Conservation (phyloP, 129 eudicot genomes). For the Kitagawia praeruptora region DNA sequence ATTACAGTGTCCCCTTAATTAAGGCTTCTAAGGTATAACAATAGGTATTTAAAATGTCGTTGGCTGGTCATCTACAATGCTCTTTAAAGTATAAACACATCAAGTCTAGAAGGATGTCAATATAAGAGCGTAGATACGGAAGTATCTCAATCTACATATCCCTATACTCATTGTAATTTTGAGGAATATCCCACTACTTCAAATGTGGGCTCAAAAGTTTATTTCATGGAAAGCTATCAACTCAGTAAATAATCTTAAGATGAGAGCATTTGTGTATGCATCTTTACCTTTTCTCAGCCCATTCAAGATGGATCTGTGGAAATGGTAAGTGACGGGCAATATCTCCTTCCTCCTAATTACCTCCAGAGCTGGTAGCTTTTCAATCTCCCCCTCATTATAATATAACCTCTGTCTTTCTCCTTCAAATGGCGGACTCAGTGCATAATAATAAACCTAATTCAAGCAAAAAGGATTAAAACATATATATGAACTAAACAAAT, state of each 20-base stretch:
- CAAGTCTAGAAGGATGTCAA: not conserved
- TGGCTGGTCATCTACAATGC: not conserved
- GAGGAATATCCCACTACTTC: not conserved
- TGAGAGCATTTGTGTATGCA: not conserved
- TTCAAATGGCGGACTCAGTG: constrained; percentile 36
- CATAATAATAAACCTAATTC: constrained; percentile 50
- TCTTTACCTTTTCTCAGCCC: constrained; percentile 46
- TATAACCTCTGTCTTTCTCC: constrained; percentile 15
- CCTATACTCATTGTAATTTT: not conserved
- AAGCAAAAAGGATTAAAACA: constrained; percentile 5
- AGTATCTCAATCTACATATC: not conserved
- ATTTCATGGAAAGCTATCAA: not conserved
- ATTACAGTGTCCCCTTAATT: not conserved
- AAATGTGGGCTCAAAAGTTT: not conserved
- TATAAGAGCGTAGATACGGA: not conserved
- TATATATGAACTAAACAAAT: not conserved
- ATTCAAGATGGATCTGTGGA: constrained; percentile 36
- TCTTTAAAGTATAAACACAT: too few relatives aligned
- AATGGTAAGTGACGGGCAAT: constrained; percentile 72
- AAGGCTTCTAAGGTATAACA: not conserved
- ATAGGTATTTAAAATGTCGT: not conserved
- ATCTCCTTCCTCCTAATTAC: constrained; percentile 64
- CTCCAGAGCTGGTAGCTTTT: constrained; percentile 49
- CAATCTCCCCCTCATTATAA: constrained; percentile 50
- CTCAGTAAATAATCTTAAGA: not conserved